Conservation (phyloP, 164 flowering plant species). For the Stephania yunnanensis region DNA sequence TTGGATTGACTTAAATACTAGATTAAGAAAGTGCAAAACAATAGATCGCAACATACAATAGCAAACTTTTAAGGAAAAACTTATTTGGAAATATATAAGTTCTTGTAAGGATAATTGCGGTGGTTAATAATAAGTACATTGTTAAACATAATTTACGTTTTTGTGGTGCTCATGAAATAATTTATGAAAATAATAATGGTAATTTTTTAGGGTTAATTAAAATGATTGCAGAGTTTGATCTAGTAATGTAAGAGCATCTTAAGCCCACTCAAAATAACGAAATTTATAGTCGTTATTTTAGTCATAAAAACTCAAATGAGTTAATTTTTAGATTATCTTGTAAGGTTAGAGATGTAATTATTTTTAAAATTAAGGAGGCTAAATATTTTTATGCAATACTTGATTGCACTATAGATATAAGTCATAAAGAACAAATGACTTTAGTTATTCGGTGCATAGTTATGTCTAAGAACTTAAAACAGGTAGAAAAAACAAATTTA, state of each 20-base stretch:
- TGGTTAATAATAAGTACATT: too few relatives aligned
- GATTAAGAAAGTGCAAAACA: too few relatives aligned
- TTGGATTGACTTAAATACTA: too few relatives aligned
- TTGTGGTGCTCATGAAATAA: background rate
- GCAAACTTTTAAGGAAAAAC: too few relatives aligned
- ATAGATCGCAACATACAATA: too few relatives aligned
- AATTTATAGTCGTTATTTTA: background rate
- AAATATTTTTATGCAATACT: constrained; percentile 4
- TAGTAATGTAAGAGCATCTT: background rate
- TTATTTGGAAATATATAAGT: too few relatives aligned
- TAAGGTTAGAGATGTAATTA: background rate
- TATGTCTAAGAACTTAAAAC: background rate
- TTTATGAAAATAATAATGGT: background rate
- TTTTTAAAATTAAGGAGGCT: background rate
- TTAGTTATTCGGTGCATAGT: background rate
- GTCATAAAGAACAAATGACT: constrained; percentile 3
- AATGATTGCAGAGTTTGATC: constrained; percentile 1
- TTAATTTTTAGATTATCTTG: background rate
- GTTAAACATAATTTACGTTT: background rate
- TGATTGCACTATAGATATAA: background rate
- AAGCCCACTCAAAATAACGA: background rate
- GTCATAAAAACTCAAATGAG: constrained; percentile 1
- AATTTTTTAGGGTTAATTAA: background rate
- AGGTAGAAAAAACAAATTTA: background rate
- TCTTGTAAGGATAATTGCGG: too few relatives aligned